Evolutionary conservation across 805 yeast genomes (phyloP).

Genomic region (Candida broadrunensis): DNA sequence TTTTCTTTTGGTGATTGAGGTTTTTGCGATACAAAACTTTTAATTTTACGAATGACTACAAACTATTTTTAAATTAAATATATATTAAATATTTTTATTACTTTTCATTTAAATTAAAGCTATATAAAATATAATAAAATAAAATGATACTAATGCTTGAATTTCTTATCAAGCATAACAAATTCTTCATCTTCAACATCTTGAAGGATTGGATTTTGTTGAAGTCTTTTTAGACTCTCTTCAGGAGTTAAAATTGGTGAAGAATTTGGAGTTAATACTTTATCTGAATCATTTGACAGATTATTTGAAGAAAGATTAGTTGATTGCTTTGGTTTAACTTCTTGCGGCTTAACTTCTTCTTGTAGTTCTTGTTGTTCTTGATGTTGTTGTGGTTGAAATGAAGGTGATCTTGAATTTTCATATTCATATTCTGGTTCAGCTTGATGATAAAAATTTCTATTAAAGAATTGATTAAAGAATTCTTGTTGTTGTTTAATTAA

Average conservation of each 20-base stretch:
- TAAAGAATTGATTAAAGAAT: conserved; percentile 20
- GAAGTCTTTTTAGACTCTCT: conserved; percentile 1
- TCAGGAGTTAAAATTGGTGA: too few relatives aligned
- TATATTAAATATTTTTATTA: too few relatives aligned
- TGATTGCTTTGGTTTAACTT: too few relatives aligned
- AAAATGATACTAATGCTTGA: conserved; percentile 23
- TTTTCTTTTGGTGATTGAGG: too few relatives aligned
- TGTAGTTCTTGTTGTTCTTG: too few relatives aligned
- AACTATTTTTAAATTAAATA: too few relatives aligned
- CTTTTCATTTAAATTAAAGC: too few relatives aligned
- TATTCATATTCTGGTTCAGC: background rate
- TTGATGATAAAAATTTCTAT: conserved; percentile 4
- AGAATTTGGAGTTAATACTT: conserved; percentile 2
- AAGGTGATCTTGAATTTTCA: conserved; percentile 8
- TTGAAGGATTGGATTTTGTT: conserved; percentile 22
- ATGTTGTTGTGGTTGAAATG: background rate
- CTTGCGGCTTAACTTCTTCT: too few relatives aligned
- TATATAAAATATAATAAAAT: too few relatives aligned
- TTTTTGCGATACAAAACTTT: too few relatives aligned
- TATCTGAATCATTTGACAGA: background rate
- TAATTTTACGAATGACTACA: too few relatives aligned
- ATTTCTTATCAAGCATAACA: conserved; percentile 38
- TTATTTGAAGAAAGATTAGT: too few relatives aligned
- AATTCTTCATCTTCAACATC: conserved; percentile 36
- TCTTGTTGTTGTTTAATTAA: conserved; percentile 20